Evolutionary conservation across 2,329 filamentous ascomycete species (phyloP), one percentile per base, ranked within the genome.

Genomic region (Escovopsis sp.): DNA sequence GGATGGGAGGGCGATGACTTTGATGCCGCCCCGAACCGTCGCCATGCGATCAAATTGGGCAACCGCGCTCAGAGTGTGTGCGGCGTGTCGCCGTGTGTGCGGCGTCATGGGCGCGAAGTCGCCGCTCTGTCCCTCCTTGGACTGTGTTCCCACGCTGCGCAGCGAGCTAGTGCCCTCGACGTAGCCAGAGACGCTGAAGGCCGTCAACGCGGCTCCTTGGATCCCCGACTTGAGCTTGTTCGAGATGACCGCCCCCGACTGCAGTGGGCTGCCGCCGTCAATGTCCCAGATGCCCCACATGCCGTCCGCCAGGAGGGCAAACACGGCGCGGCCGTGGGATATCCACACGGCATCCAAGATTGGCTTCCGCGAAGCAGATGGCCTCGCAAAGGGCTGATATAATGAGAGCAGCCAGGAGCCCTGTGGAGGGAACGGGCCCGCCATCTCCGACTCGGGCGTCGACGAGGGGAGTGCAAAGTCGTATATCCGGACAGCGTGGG

Each of bases 211-310:
- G 3, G 74, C 73, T 33, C 76, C 76, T 15, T 66, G 66, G 32
- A 77, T 64, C 6, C 73, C 72, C 39, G 67, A 60, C 43, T 66
- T 66, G 30, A 72, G 59, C 49, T 68, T 73, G 35, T 63, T 68
- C 23, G 74, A 66, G 4, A 75, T 56, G 0, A 64, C 55, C 45
- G 66, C 56, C 39, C 65, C 56, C 10, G 59, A 47, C 11, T 55
- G 51, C 33, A 66, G 56, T 2, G 73, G 71, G 34, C 70, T 70
- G 28, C 66, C 66, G 7, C 75, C 73, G 47, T 80, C 73, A 37
- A 81, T 66, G 50, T 81, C 77, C 77, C 77, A 81, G 32, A 81
- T 72, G 12, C 75, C 77, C 77, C 77, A 81, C 54, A 77, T 75
- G 6, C 77, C 77, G 49, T 81, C 77, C 1, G 72, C 70, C 4